Evolutionary conservation across 2,329 filamentous ascomycete species (phyloP), one percentile per base, ranked within the genome.

Genomic region (Fusarium musae): DNA sequence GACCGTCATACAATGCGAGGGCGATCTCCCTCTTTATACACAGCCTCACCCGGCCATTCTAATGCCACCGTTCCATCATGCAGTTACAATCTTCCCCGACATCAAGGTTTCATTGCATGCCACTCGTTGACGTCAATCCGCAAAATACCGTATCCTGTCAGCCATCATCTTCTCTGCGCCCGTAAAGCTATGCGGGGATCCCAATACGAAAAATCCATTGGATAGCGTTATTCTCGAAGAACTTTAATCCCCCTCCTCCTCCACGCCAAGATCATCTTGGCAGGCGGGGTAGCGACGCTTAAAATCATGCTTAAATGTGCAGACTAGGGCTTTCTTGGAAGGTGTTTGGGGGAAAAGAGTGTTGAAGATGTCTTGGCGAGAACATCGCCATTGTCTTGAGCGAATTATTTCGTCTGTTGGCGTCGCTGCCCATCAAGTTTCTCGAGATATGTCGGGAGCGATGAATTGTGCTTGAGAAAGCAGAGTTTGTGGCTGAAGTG

Each of bases 291-390:
- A 61, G 11, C 7, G n/a, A 26, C 17, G 44, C 40, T 43, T 53
- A 61, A 47, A 67, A 67, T 42, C 63, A 67, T 53, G 64, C 53
- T 67, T 67, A 61, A 67, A 67, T 52, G 6, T 28, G 19, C 5
- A 44, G 7, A 5, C 63, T 61, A 67, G 13, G 9, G 26, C 36
- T 9, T 23, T 61, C 15, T 23, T 53, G 54, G 64, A 67, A 67
- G 64, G 64, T 67, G 16, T 10, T 32, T 37, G 2, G 9, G 28
- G 9, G n/a, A 5, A 36, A 37, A 1, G 9, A n/a, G 54, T 30
- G 16, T 30, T 32, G 37, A 32, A 23, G 26, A 40, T 16, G 32
- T 43, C 47, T 60, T 60, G 49, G 49, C 58, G 21, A 36, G 11
- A 26, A 28, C 1, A 19, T 28, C 15, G 10, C 9, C 15, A 23